Evolutionary conservation across 495 filamentous ascomycete species (phyloP).

Genomic region (Penicillium angulare): DNA sequence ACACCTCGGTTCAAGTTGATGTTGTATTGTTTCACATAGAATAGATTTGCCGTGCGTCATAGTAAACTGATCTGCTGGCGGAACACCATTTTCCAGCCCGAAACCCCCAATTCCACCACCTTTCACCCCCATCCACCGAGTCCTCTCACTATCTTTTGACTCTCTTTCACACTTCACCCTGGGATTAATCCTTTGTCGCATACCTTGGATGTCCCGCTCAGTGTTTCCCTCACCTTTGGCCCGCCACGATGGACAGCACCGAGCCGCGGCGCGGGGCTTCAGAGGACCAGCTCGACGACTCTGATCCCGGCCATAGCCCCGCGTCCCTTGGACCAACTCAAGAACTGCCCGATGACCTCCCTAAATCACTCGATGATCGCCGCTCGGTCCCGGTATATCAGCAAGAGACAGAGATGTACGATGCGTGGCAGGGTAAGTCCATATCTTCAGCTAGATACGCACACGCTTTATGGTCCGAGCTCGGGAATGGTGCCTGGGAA

Average conservation of each 20-base stretch:
- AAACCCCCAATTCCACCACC: constrained; percentile 11
- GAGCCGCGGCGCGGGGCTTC: constrained; percentile 38
- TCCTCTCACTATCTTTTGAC: not conserved
- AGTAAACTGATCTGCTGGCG: constrained; percentile 27
- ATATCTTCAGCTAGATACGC: not conserved
- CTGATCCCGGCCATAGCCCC: constrained; percentile 20
- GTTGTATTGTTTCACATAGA: constrained; percentile 12
- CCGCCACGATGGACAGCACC: constrained; percentile 39
- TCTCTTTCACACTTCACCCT: not conserved
- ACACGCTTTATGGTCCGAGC: not conserved
- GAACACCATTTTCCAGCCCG: constrained; percentile 17
- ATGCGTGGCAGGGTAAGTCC: constrained; percentile 91
- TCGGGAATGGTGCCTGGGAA: constrained; percentile 1
- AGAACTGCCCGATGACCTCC: constrained; percentile 79
- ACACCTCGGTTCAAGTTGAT: no score
- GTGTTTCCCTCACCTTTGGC: constrained; percentile 15
- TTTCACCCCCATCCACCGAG: constrained; percentile 3
- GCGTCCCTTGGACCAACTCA: constrained; percentile 27
- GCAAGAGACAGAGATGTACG: constrained; percentile 90
- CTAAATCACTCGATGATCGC: constrained; percentile 86
- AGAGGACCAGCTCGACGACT: constrained; percentile 28
- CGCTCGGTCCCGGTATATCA: constrained; percentile 57
- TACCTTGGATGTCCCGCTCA: constrained; percentile 21
- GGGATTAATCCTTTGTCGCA: constrained; percentile 1
- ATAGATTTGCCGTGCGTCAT: constrained; percentile 22